A percentile compares a stretch with the other conserved stretches of the same genome.
Evolutionary conservation across 2,329 filamentous ascomycete genomes (phyloP).

Genomic region (Lecanicillium sp.): DNA sequence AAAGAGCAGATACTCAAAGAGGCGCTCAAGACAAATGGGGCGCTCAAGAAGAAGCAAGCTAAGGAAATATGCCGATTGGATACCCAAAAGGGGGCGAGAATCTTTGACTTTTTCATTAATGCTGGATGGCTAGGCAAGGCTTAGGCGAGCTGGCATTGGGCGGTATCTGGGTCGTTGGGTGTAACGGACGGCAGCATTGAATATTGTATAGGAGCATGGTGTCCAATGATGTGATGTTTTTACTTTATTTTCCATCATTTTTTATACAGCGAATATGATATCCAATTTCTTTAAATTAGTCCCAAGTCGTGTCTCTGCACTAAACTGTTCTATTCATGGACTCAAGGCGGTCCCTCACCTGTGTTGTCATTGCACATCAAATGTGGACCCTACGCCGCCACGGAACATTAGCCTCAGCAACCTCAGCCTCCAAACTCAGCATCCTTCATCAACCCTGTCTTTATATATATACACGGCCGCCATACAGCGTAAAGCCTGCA

Average conservation of each 20-base stretch:
- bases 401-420: not conserved
- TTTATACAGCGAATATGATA: not conserved
- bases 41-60: conserved; percentile 88
- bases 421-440: too few relatives aligned
- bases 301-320: too few relatives aligned
- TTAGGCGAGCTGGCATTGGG: conserved; percentile 26
- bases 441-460: not conserved
- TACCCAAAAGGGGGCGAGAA: conserved; percentile 70
- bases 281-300: not conserved
- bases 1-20: conserved; percentile 91
- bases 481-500: too few relatives aligned
- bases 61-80: conserved; percentile 80
- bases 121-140: conserved; percentile 87
- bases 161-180: too few relatives aligned
- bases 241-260: too few relatives aligned
- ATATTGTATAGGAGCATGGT: not conserved
- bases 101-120: conserved; percentile 94
- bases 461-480: not conserved
- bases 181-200: not conserved
- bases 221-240: not conserved
- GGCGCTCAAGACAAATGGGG: conserved; percentile 79
- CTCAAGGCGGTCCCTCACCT: not conserved
- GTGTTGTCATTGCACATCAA: too few relatives aligned
- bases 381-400: too few relatives aligned
- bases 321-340: too few relatives aligned